Percentiles rank a stretch among this genome's conserved stretches.
phyloP scores from a whole-genome alignment of 148 eudicot genomes.

The Vaccinium macrocarpon region DNA sequence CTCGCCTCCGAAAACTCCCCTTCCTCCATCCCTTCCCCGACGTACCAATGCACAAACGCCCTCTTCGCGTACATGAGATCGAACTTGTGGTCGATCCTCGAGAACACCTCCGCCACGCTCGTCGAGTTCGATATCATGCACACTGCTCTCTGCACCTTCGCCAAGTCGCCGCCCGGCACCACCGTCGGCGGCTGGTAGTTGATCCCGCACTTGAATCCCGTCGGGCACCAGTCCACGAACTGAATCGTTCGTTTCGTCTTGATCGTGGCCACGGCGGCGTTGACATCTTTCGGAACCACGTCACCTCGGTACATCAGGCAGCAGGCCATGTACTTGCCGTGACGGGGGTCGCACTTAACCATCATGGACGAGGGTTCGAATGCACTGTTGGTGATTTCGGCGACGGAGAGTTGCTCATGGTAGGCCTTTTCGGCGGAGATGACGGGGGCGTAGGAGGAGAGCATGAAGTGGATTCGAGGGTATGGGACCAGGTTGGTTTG shows the following conservation, averaged over 20 bases:
- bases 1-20: conserved; percentile 51
- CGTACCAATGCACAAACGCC: conserved; percentile 55
- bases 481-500: conserved; percentile 51
- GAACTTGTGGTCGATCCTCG: conserved; percentile 52
- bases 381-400: conserved; percentile 49
- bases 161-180: conserved; percentile 52
- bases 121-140: conserved; percentile 56
- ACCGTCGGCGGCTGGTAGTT: conserved; percentile 59
- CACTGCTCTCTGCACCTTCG: conserved; percentile 53
- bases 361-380: conserved; percentile 54
- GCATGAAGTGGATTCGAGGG: conserved; percentile 57
- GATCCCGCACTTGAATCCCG: conserved; percentile 52
- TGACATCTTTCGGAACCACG: conserved; percentile 51
- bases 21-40: conserved; percentile 60
- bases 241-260: conserved; percentile 55
- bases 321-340: conserved; percentile 57
- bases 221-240: conserved; percentile 58
- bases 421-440: conserved; percentile 48
- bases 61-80: conserved; percentile 54
- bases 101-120: conserved; percentile 55
- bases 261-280: conserved; percentile 49
- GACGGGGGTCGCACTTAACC: conserved; percentile 48
- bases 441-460: conserved; percentile 47
- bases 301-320: conserved; percentile 52
- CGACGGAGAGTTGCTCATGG: conserved; percentile 48